Evolutionary conservation across 148 eudicot species (phyloP), one percentile per base, ranked within the genome.

Genomic region (Rhododendron mucronatum): DNA sequence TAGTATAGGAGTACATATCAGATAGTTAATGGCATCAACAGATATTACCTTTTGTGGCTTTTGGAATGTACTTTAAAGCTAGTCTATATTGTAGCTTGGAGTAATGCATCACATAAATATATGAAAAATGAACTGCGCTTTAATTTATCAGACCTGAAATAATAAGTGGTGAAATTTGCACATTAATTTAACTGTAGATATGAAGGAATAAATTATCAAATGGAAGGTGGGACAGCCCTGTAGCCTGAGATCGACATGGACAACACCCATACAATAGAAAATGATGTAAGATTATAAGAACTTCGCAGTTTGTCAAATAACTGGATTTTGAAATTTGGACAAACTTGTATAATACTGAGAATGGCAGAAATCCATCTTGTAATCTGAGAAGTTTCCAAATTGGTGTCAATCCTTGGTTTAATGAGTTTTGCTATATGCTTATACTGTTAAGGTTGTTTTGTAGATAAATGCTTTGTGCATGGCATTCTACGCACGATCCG

Each of bases 401-500:
- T 45, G 74, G 47, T 28, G 57, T 83, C 26, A 83, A 28, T 67
- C n/a, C 23, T 47, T 28, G 61, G 61, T 26, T 69, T 14, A 69
- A 67, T 1, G 41, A 3, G 2, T 55, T 83, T 41, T 44, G 26
- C 14, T 63, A 26, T 39, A 41, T 41, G 45, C 45, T 41, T 41
- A 85, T 80, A 39, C 11, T 28, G 84, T 39, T 82, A 13, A 23
- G 63, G 39, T 84, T 80, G 65, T 88, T 89, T 88, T 91, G 90
- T 92, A 97, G 99, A 97, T 95, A 88, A 92, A 90, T 93, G 99
- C 99, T 78, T 86, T 97, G 90, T 95, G 98, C 90, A 93, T 95
- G 99, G 99, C 99, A 81, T 95, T 97, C 88, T 97, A 94, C 90
- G 98, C 99, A 81, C 93, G 96, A 55, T 95, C 99, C 82, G 98